phyloP scores from a whole-genome alignment of 2,329 filamentous ascomycete species.

The Davidsoniella australis region DNA sequence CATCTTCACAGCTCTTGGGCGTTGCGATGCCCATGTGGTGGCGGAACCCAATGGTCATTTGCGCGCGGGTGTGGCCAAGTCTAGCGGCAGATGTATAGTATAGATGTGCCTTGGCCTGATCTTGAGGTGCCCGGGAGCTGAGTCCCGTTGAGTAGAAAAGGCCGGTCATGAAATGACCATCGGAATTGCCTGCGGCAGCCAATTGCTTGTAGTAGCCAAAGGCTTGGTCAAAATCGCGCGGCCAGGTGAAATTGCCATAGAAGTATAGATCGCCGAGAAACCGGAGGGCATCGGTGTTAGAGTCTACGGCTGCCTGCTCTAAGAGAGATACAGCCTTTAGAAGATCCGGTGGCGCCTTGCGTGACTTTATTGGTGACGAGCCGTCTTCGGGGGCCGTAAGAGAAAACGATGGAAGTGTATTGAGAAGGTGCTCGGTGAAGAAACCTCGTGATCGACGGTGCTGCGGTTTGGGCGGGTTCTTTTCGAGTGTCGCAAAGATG shows the following conservation, averaged over 20 bases:
- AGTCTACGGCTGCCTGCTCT: conserved; percentile 33
- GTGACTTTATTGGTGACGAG: neutral
- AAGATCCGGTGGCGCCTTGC: conserved; percentile 1
- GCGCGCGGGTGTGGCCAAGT: conserved; percentile 63
- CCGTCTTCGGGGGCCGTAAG: conserved; percentile 6
- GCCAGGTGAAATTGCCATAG: conserved; percentile 82
- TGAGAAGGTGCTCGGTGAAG: neutral
- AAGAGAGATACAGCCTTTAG: conserved; percentile 34
- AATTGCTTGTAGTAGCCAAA: conserved; percentile 70
- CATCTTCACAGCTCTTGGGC: conserved; percentile 68
- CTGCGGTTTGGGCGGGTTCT: conserved; percentile 6
- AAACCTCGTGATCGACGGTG: conserved; percentile 2
- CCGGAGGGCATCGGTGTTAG: conserved; percentile 71
- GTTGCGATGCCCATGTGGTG: conserved; percentile 75
- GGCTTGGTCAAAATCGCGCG: conserved; percentile 60
- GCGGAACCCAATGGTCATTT: conserved; percentile 86
- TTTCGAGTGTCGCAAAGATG: conserved; percentile 7
- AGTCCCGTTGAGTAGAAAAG: conserved; percentile 92
- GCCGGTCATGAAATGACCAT: conserved; percentile 88
- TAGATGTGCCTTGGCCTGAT: conserved; percentile 80
- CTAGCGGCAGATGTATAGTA: conserved; percentile 91
- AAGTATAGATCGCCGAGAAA: conserved; percentile 91
- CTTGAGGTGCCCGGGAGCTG: conserved; percentile 58
- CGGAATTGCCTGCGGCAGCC: conserved; percentile 66
- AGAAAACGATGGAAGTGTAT: conserved; percentile 10